phyloP scores from a whole-genome alignment of 164 flowering plant species.

The Nymphaea thermarum region DNA sequence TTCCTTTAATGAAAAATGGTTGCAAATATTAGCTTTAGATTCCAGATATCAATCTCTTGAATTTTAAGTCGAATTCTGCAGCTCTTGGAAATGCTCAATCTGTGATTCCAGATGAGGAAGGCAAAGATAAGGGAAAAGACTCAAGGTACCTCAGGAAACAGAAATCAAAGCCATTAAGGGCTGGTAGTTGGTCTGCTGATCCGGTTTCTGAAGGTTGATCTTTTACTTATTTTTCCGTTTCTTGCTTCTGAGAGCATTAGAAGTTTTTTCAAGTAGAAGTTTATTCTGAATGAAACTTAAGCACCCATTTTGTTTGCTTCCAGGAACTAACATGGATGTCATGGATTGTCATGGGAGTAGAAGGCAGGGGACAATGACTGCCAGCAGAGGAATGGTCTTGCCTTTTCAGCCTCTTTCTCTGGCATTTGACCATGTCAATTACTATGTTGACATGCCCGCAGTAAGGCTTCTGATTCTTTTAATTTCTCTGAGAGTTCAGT shows the following conservation, averaged over 20 bases:
- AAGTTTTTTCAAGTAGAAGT: no score
- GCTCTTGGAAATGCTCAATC: slow-evolving; percentile 27
- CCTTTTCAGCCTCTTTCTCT: slow-evolving; percentile 54
- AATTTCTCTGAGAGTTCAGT: no score
- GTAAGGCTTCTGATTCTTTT: slow-evolving; percentile 19
- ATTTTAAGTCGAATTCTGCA: slow-evolving; percentile 7
- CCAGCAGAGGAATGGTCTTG: slow-evolving; percentile 48
- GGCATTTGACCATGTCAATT: slow-evolving; percentile 45
- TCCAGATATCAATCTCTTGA: neutral
- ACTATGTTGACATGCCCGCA: slow-evolving; percentile 60
- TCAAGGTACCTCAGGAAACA: neutral
- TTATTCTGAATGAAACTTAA: no score
- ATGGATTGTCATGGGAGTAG: neutral
- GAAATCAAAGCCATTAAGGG: neutral
- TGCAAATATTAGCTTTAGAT: no score
- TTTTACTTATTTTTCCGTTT: no score
- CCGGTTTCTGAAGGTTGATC: neutral
- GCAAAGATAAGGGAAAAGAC: neutral
- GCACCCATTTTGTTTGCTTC: neutral
- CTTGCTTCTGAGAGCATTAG: no score
- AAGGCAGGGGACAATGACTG: neutral
- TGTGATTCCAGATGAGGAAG: slow-evolving; percentile 16
- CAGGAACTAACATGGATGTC: neutral
- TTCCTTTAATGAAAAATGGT: neutral
- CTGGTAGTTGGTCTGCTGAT: neutral